phyloP scores from a whole-genome alignment of 805 yeast species.

The Nakazawaea ernobii region DNA sequence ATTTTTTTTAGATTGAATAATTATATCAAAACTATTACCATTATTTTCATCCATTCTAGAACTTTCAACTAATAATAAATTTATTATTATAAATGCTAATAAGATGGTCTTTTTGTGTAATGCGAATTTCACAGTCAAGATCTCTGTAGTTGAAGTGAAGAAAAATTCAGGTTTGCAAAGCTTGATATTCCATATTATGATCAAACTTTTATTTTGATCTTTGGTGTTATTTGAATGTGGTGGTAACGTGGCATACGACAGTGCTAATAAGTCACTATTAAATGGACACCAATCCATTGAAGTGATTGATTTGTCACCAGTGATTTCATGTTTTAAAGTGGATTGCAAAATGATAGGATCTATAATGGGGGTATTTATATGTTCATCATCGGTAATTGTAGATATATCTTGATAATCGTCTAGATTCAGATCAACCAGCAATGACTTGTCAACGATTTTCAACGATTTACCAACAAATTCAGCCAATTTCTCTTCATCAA shows the following conservation, averaged over 20 bases:
- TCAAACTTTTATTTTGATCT: constrained; percentile 19
- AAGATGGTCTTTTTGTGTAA: constrained; percentile 22
- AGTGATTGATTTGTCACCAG: constrained; percentile 8
- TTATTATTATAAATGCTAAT: constrained; percentile 14
- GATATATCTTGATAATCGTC: neutral
- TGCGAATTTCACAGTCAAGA: constrained; percentile 27
- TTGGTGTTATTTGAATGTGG: neutral
- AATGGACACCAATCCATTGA: constrained; percentile 17
- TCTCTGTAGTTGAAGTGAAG: constrained; percentile 26
- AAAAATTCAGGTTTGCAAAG: constrained; percentile 24
- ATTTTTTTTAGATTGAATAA: too few species aligned
- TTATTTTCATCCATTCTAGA: constrained; percentile 6
- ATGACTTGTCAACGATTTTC: constrained; percentile 4
- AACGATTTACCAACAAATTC: constrained; percentile 5
- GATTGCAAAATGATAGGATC: neutral
- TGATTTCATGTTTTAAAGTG: constrained; percentile 2
- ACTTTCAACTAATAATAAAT: constrained; percentile 12
- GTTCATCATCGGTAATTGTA: too few species aligned
- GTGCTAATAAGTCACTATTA: constrained; percentile 12
- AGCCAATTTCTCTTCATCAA: constrained; percentile 9
- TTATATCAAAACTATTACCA: constrained; percentile 12
- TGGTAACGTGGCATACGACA: constrained; percentile 8
- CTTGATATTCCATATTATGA: constrained; percentile 22
- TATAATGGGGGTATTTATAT: too few species aligned
- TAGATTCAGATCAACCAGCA: neutral